phyloP scores from a whole-genome alignment of 352 stramenopile species.

The Phytophthora podocarpi region DNA sequence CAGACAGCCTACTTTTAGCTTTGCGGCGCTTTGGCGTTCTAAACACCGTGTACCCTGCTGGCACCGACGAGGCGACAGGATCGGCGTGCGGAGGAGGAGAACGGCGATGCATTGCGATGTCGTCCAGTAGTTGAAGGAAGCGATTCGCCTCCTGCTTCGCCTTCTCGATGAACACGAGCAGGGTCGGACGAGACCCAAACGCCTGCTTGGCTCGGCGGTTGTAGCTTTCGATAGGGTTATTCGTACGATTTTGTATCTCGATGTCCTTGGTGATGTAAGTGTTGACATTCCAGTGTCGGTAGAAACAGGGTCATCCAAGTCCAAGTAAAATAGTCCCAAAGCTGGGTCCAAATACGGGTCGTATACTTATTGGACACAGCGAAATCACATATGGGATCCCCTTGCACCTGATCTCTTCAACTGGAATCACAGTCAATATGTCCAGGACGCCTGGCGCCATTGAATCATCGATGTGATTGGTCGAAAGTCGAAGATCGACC shows the following conservation, averaged over 20 bases:
- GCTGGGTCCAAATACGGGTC: neutral
- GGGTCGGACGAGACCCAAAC: neutral
- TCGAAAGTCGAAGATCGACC: neutral
- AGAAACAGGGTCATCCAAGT: constrained; percentile 1
- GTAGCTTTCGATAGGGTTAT: constrained; percentile 13
- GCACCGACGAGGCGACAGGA: constrained; percentile 30
- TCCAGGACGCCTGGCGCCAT: neutral
- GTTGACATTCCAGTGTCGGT: neutral
- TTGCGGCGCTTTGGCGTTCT: neutral
- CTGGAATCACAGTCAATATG: constrained; percentile 1
- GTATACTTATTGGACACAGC: neutral
- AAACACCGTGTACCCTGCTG: constrained; percentile 51
- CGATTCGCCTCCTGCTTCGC: neutral
- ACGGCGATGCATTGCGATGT: neutral
- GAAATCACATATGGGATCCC: constrained; percentile 3
- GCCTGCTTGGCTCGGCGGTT: constrained; percentile 3
- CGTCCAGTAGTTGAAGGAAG: constrained; percentile 1
- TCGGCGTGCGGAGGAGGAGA: constrained; percentile 37
- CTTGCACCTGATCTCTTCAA: neutral
- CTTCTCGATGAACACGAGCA: constrained; percentile 4
- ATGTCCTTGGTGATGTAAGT: neutral
- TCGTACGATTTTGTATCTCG: constrained; percentile 3
- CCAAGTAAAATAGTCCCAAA: constrained; percentile 3
- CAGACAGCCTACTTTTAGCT: constrained; percentile 3
- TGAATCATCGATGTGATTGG: neutral